These are phyloP conservation scores for Areca catechu DNA, from an alignment of 176 grass and related monocot genomes.

Conservation along the genomic window DNA sequence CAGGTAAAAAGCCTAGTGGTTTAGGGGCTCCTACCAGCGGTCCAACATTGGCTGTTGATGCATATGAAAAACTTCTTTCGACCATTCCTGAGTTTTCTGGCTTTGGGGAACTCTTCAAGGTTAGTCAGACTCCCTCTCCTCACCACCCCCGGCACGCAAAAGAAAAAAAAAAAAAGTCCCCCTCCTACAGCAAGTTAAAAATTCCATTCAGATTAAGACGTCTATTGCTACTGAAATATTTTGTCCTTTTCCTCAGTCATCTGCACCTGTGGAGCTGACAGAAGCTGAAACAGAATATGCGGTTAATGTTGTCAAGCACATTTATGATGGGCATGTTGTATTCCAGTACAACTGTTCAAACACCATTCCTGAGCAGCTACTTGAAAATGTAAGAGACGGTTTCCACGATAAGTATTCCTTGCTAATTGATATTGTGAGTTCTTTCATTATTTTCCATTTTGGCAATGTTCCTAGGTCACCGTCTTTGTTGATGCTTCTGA, in stretches of 20 bases:
- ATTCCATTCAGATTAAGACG: no score
- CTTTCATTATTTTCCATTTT: conserved; percentile 19
- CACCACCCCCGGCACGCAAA: no score
- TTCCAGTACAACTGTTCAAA: conserved; percentile 98
- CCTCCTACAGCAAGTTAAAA: no score
- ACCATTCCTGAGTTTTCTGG: conserved; percentile 78
- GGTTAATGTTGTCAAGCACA: conserved; percentile 91
- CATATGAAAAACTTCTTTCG: conserved; percentile 89
- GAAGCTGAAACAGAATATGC: conserved; percentile 99
- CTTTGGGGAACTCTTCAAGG: conserved; percentile 98
- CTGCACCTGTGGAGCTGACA: conserved; percentile 84
- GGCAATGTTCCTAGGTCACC: conserved; percentile 36
- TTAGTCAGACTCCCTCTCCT: background rate
- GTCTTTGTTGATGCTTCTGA: conserved; percentile 95
- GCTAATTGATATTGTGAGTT: background rate
- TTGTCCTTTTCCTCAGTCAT: conserved; percentile 48
- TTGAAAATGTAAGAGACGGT: conserved; percentile 55
- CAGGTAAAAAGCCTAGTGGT: conserved; percentile 79
- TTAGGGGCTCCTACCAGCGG: conserved; percentile 46
- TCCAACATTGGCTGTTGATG: conserved; percentile 56
- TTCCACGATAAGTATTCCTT: background rate
- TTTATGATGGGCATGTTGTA: conserved; percentile 72
- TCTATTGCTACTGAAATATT: background rate
- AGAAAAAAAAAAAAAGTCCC: no score
- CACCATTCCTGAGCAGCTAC: conserved; percentile 89